Evolutionary conservation across 805 yeast species (phyloP).

Genomic region (Metschnikowia lunata): DNA sequence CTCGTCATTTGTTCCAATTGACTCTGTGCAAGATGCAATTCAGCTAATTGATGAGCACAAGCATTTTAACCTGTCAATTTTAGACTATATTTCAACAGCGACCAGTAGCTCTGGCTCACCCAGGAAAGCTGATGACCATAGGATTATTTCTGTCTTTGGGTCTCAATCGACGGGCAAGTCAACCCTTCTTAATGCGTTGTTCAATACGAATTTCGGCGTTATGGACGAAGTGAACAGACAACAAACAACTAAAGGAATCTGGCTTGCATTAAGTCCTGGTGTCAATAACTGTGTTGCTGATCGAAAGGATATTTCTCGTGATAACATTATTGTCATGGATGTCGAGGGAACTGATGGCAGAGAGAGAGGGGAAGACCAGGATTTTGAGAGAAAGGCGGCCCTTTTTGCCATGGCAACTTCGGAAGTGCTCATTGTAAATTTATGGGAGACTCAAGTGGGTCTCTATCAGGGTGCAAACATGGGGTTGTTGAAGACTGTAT

Average conservation of each 20-base stretch:
- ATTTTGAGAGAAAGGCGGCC: constrained; percentile 95
- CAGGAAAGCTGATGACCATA: constrained; percentile 53
- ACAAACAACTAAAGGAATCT: constrained; percentile 64
- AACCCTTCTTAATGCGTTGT: constrained; percentile 78
- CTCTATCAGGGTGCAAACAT: constrained; percentile 96
- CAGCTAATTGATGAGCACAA: constrained; percentile 65
- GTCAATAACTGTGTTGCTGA: constrained; percentile 16
- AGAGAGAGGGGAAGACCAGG: constrained; percentile 97
- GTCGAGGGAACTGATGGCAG: constrained; percentile 99
- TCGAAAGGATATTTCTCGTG: constrained; percentile 8
- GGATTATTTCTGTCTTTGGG: constrained; percentile 92
- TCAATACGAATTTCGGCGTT: constrained; percentile 79
- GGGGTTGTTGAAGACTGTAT: constrained; percentile 92
- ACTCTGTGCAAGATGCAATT: constrained; percentile 38
- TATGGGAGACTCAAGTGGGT: constrained; percentile 98
- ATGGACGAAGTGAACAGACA: constrained; percentile 85
- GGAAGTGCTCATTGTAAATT: constrained; percentile 83
- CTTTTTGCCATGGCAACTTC: constrained; percentile 89
- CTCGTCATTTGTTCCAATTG: constrained; percentile 40
- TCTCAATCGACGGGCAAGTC: constrained; percentile 97
- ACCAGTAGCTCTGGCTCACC: not conserved
- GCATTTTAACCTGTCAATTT: constrained; percentile 37
- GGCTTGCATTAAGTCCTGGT: constrained; percentile 40
- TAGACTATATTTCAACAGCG: constrained; percentile 19
- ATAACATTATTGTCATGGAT: constrained; percentile 74